Percentiles rank a stretch among this genome's conserved stretches.
Evolutionary conservation across 805 yeast genomes (phyloP).

Genomic region (Myxozyma geophila): DNA sequence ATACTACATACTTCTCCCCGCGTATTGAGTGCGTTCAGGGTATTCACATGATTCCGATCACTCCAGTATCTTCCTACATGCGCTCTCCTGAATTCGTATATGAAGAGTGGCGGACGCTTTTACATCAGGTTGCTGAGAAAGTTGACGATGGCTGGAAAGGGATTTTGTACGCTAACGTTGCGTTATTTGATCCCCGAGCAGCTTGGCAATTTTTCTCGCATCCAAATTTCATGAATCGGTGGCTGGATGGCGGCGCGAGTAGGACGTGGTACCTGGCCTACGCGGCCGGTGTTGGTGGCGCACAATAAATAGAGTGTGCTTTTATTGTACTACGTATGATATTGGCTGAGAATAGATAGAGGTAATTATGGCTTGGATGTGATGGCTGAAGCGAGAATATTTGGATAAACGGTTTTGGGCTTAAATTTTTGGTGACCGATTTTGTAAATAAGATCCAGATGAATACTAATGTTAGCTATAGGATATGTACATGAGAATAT

Average conservation of each 20-base stretch:
- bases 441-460: too few relatives aligned
- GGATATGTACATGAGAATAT: too few relatives aligned
- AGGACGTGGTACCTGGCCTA: slow-evolving; percentile 84
- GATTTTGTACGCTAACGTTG: slow-evolving; percentile 69
- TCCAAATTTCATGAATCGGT: slow-evolving; percentile 54
- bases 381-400: too few relatives aligned
- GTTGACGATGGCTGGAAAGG: slow-evolving; percentile 70
- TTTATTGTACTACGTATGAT: background rate
- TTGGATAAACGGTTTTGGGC: too few relatives aligned
- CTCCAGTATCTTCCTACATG: slow-evolving; percentile 63
- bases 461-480: too few relatives aligned
- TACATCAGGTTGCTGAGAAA: slow-evolving; percentile 49
- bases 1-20: slow-evolving; percentile 72
- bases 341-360: background rate
- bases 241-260: slow-evolving; percentile 84
- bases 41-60: slow-evolving; percentile 76
- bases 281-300: slow-evolving; percentile 29
- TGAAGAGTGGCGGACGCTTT: slow-evolving; percentile 62
- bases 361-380: too few relatives aligned
- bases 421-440: too few relatives aligned
- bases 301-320: background rate
- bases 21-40: slow-evolving; percentile 71
- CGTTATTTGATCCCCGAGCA: slow-evolving; percentile 67
- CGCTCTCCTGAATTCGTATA: slow-evolving; percentile 57
- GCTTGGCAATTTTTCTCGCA: slow-evolving; percentile 67